Percentiles rank a stretch among this genome's conserved stretches.
phyloP scores from a whole-genome alignment of 108 stramenopile species.

The Skeletonema costatum region DNA sequence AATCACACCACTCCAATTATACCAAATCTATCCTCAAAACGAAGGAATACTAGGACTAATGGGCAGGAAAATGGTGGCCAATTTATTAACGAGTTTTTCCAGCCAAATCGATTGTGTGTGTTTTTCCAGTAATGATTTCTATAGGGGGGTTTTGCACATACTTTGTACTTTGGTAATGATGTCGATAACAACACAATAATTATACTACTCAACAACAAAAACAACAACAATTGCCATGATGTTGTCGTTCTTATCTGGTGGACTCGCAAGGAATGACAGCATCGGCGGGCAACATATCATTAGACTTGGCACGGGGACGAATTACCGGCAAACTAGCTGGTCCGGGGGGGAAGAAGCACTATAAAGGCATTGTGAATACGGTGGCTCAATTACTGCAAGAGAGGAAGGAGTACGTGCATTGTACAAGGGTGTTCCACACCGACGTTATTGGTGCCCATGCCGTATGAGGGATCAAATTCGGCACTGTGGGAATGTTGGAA shows the following conservation, averaged over 20 bases:
- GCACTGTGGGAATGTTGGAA: slow-evolving; percentile 86
- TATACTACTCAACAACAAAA: too few species aligned
- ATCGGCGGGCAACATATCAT: slow-evolving; percentile 76
- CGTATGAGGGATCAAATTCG: slow-evolving; percentile 93
- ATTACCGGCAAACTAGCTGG: slow-evolving; percentile 83
- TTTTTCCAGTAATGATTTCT: slow-evolving; percentile 83
- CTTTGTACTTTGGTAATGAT: slow-evolving; percentile 18
- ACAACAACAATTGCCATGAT: too few species aligned
- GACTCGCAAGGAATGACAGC: slow-evolving; percentile 87
- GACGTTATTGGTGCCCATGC: slow-evolving; percentile 84
- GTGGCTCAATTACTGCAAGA: slow-evolving; percentile 64
- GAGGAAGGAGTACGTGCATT: slow-evolving; percentile 83
- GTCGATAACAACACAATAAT: neutral
- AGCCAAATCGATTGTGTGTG: slow-evolving; percentile 82
- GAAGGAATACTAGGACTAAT: slow-evolving; percentile 86
- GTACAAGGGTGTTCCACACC: slow-evolving; percentile 83
- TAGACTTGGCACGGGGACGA: slow-evolving; percentile 87
- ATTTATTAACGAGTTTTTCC: slow-evolving; percentile 90
- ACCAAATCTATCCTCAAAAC: slow-evolving; percentile 71
- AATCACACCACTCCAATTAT: slow-evolving; percentile 49
- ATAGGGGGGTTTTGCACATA: slow-evolving; percentile 47
- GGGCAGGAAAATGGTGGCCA: slow-evolving; percentile 92
- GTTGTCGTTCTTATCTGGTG: slow-evolving; percentile 77
- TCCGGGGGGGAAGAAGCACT: slow-evolving; percentile 55
- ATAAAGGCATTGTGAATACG: slow-evolving; percentile 78